Evolutionary conservation across 1,284 basidiomycete genomes (phyloP).

Genomic region (Fomitopsis pinicola): DNA sequence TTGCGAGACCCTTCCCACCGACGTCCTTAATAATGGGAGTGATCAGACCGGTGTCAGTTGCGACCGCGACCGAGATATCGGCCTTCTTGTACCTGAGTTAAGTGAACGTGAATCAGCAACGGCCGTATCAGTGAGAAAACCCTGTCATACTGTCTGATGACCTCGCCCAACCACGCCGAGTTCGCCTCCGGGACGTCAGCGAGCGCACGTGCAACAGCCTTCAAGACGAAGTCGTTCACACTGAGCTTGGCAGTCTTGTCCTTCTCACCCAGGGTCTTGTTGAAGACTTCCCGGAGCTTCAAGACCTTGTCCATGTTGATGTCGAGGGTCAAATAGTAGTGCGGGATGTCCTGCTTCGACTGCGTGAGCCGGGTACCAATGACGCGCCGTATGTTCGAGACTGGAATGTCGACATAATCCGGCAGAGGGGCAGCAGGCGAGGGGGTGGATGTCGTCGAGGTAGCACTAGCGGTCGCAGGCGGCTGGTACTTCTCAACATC

Average conservation of each 20-base stretch:
- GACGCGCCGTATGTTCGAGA: constrained; percentile 91
- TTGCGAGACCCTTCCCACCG: constrained; percentile 86
- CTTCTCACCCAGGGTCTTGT: constrained; percentile 82
- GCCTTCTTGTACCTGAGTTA: constrained; percentile 84
- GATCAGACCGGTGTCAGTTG: constrained; percentile 94
- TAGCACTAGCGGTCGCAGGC: constrained; percentile 38
- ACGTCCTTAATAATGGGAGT: constrained; percentile 97
- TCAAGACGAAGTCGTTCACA: constrained; percentile 98
- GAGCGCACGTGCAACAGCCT: constrained; percentile 89
- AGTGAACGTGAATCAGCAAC: background rate
- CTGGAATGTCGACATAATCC: constrained; percentile 89
- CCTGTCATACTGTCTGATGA: constrained; percentile 76
- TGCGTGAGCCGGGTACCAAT: constrained; percentile 91
- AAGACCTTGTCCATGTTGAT: constrained; percentile 96
- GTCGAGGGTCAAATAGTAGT: constrained; percentile 96
- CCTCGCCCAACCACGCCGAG: constrained; percentile 96
- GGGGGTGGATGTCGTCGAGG: constrained; percentile 35
- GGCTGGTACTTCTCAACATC: constrained; percentile 91
- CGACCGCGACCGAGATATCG: constrained; percentile 96
- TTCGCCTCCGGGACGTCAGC: constrained; percentile 97
- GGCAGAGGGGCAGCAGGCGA: constrained; percentile 42
- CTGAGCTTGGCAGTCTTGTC: constrained; percentile 88
- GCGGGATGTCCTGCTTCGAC: constrained; percentile 92
- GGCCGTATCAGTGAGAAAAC: background rate
- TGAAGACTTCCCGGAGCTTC: constrained; percentile 95